Conservation (phyloP, 805 yeast genomes). For the Kodamaea leandrae region DNA sequence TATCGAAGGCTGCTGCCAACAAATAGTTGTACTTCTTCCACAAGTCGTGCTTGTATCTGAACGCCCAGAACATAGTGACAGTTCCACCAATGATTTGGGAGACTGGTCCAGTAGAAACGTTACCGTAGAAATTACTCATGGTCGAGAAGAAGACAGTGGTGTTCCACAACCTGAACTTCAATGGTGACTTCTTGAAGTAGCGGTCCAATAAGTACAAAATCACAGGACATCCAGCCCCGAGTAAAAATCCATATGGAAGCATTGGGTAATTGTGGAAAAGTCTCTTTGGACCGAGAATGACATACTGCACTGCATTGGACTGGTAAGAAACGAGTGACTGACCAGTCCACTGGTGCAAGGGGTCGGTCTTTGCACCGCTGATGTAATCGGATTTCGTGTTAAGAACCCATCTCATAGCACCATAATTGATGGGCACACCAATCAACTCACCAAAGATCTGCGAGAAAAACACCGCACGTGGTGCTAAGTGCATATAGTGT, state of each 20-base stretch:
- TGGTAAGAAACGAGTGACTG: conserved; percentile 21
- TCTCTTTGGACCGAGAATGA: conserved; percentile 22
- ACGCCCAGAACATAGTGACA: conserved; percentile 20
- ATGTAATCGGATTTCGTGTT: conserved; percentile 19
- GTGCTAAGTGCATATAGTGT: conserved; percentile 26
- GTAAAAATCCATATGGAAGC: conserved; percentile 23
- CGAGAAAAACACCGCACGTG: conserved; percentile 21
- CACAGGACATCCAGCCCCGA: conserved; percentile 21
- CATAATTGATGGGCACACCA: conserved; percentile 25
- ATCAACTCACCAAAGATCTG: conserved; percentile 25
- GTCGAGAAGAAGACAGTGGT: conserved; percentile 26
- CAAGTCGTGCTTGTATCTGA: conserved; percentile 17
- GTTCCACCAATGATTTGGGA: conserved; percentile 25
- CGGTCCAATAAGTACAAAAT: conserved; percentile 16
- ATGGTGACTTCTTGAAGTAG: conserved; percentile 17
- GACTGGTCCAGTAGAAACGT: conserved; percentile 22
- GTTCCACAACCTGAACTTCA: conserved; percentile 23
- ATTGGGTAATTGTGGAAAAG: conserved; percentile 21
- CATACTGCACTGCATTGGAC: conserved; percentile 25
- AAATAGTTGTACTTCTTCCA: conserved; percentile 26
- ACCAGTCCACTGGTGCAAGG: conserved; percentile 28
- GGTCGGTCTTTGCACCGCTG: conserved; percentile 20
- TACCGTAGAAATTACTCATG: conserved; percentile 24
- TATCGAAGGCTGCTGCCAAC: conserved; percentile 26
- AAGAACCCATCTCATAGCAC: conserved; percentile 24